A percentile compares a stretch with the other conserved stretches of the same genome.
These are phyloP conservation scores for Grosmannia penicillata DNA, from an alignment of 2,329 filamentous ascomycete species.

Conservation along the genomic window DNA sequence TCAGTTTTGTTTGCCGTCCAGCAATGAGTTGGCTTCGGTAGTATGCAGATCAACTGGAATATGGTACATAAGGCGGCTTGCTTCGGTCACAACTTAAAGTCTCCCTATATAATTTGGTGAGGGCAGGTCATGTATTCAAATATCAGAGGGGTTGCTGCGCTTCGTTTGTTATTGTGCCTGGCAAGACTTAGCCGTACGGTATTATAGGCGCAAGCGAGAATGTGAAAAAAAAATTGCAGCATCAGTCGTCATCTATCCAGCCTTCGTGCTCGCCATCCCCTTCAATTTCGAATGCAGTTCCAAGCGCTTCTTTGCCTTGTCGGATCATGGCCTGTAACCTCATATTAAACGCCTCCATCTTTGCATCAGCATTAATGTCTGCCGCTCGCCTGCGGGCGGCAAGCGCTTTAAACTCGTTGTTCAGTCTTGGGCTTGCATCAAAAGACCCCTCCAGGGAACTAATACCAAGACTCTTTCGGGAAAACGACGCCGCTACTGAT, in stretches of 20 bases:
- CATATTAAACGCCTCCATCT: slow-evolving; percentile 65
- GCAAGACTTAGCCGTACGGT: no score
- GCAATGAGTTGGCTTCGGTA: no score
- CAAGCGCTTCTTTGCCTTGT: slow-evolving; percentile 76
- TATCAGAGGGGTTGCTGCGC: not conserved
- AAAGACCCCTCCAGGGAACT: slow-evolving; percentile 6
- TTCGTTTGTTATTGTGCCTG: no score
- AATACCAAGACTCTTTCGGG: not conserved
- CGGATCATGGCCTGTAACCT: slow-evolving; percentile 75
- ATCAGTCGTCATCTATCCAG: slow-evolving; percentile 10
- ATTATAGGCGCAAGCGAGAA: no score
- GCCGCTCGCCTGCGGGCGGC: slow-evolving; percentile 57
- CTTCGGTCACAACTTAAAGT: no score
- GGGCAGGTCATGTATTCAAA: no score
- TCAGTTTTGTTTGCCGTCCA: no score
- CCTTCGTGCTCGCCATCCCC: slow-evolving; percentile 15
- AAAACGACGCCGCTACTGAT: slow-evolving; percentile 24
- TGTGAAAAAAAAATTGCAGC: not conserved
- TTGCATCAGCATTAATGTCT: slow-evolving; percentile 64
- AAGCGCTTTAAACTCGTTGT: slow-evolving; percentile 57
- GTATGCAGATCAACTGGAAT: no score
- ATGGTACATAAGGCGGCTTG: no score
- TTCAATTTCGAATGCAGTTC: slow-evolving; percentile 54
- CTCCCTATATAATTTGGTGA: no score
- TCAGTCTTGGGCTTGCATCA: slow-evolving; percentile 33